phyloP scores from a whole-genome alignment of 768 basidiomycete species.

The Cyclocybe cylindracea region DNA sequence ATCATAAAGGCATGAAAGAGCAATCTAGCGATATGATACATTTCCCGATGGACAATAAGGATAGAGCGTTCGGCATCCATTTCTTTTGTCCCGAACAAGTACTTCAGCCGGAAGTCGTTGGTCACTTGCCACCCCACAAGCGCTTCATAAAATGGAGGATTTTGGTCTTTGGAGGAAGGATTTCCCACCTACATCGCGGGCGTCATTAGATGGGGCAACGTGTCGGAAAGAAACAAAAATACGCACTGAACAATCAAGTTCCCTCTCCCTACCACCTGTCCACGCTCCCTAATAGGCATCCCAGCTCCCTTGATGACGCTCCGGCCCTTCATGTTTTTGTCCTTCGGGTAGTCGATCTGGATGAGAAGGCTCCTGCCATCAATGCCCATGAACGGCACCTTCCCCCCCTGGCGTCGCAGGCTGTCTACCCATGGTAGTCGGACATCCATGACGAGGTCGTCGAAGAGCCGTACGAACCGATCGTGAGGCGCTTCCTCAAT shows the following conservation, averaged over 20 bases:
- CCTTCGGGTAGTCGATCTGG: slow-evolving; percentile 53
- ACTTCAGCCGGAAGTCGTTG: neutral
- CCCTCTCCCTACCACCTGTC: slow-evolving; percentile 55
- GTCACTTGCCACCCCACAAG: slow-evolving; percentile 21
- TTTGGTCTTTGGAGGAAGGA: slow-evolving; percentile 30
- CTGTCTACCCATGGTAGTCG: slow-evolving; percentile 58
- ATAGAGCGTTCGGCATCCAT: slow-evolving; percentile 1
- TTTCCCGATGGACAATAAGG: slow-evolving; percentile 12
- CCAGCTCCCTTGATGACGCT: slow-evolving; percentile 58
- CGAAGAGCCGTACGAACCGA: slow-evolving; percentile 54
- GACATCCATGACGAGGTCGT: slow-evolving; percentile 57
- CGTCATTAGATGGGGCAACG: slow-evolving; percentile 2
- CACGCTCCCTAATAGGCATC: slow-evolving; percentile 65
- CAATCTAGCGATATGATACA: slow-evolving; percentile 1
- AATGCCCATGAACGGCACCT: slow-evolving; percentile 54
- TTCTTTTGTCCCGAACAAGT: neutral
- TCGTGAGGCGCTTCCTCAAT: slow-evolving; percentile 61
- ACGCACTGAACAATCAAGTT: slow-evolving; percentile 66
- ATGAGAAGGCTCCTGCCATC: slow-evolving; percentile 56
- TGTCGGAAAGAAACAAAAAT: neutral
- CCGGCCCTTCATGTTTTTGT: slow-evolving; percentile 50
- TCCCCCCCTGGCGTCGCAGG: slow-evolving; percentile 46
- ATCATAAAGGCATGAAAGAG: neutral
- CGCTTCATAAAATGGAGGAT: slow-evolving; percentile 31
- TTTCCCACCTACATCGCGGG: slow-evolving; percentile 37